Evolutionary conservation across 768 basidiomycete species (phyloP).

Genomic region (Boletus bicolor): DNA sequence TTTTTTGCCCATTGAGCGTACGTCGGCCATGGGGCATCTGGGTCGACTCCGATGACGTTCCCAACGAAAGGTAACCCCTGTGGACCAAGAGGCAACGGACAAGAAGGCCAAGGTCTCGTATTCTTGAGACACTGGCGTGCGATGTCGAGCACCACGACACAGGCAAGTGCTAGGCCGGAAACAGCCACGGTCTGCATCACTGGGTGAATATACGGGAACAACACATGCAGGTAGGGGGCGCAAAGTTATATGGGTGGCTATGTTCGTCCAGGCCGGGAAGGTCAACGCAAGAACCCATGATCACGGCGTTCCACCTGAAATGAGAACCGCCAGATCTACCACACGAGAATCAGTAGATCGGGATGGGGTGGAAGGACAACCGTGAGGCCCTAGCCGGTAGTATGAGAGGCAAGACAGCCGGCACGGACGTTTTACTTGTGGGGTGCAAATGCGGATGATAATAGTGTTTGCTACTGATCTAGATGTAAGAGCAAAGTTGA

Average conservation of each 20-base stretch:
- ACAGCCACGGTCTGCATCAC: conserved; percentile 6
- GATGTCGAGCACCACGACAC: conserved; percentile 10
- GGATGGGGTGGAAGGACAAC: background rate
- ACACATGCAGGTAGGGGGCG: background rate
- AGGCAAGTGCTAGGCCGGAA: conserved; percentile 3
- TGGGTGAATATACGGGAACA: background rate
- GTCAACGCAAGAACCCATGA: background rate
- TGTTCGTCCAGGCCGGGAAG: background rate
- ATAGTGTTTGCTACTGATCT: background rate
- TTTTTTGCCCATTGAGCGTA: conserved; percentile 39
- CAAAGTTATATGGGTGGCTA: background rate
- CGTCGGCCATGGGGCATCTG: conserved; percentile 32
- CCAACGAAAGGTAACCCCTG: conserved; percentile 37
- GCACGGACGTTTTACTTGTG: too few relatives aligned
- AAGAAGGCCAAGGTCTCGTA: background rate
- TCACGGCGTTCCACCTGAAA: background rate
- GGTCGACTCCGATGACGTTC: conserved; percentile 34
- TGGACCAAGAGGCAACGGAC: conserved; percentile 39
- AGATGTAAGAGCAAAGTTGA: too few relatives aligned
- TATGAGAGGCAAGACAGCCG: too few relatives aligned
- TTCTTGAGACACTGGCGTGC: conserved; percentile 5
- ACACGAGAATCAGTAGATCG: background rate
- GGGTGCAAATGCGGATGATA: background rate
- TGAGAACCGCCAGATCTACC: background rate
- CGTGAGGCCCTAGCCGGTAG: background rate